These are phyloP conservation scores for Phaeosphaeria sp. DNA, from an alignment of 2,329 filamentous ascomycete genomes.

Conservation along the genomic window DNA sequence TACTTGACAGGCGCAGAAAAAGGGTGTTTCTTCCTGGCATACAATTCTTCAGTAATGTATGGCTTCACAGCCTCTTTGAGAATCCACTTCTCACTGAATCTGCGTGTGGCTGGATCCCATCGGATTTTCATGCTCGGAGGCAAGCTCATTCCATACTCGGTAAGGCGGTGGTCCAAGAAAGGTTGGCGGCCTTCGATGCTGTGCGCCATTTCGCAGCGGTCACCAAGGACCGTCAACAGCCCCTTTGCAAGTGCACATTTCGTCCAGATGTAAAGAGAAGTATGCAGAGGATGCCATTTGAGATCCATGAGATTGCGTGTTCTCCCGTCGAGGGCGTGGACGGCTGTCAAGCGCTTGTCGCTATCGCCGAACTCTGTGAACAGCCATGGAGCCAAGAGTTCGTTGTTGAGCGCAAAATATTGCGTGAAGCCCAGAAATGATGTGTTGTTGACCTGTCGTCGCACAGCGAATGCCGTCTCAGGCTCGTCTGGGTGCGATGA, in stretches of 20 bases:
- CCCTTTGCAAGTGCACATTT: constrained; percentile 34
- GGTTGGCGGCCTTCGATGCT: constrained; percentile 50
- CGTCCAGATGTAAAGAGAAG: constrained; percentile 32
- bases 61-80: constrained; percentile 58
- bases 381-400: constrained; percentile 17
- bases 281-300: constrained; percentile 34
- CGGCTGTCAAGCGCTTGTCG: constrained; percentile 18
- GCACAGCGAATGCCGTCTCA: constrained; percentile 14
- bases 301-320: constrained; percentile 27
- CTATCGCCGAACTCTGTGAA: constrained; percentile 15
- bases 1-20: constrained; percentile 57
- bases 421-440: constrained; percentile 21
- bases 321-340: constrained; percentile 31
- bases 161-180: constrained; percentile 50
- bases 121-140: constrained; percentile 48
- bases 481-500: constrained; percentile 19
- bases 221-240: constrained; percentile 53
- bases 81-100: constrained; percentile 57
- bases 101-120: constrained; percentile 27
- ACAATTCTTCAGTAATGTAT: constrained; percentile 61
- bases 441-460: constrained; percentile 22
- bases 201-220: constrained; percentile 55
- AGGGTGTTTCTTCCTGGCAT: constrained; percentile 57
- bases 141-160: constrained; percentile 48
- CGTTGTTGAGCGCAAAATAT: constrained; percentile 9